Evolutionary conservation across 2,329 filamentous ascomycete species (phyloP), one percentile per base, ranked within the genome.

Genomic region (Pleoardoris graminearum): DNA sequence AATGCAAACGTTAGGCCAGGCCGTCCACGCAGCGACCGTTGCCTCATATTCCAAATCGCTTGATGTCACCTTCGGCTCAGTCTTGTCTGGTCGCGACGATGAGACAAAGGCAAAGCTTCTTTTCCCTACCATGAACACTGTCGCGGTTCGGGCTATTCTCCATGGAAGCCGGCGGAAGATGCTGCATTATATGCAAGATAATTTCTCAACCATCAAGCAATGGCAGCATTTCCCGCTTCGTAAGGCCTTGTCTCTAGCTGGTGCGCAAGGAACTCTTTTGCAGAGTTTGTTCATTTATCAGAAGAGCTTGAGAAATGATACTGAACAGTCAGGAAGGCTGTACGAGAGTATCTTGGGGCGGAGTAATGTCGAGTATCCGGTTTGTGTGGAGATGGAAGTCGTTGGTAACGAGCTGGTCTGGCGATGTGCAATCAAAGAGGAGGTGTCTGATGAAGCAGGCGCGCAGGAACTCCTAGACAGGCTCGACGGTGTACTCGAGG

Each of bases 111-210:
- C 88, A 37, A 72, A 82, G 22, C 73, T 93, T 11, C 79, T 92
- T 66, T 97, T 96, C 63, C 93, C 92, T 0, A 90, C 89, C 0
- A 96, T 97, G 89, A 97, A 96, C 66, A 96, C 92, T 0, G 85
- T 96, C 0, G 83, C 88, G 0, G 79, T 96, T 7, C 82, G 91
- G 10, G 82, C 82, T 1, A 79, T 92, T 2, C 69, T 96, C 2
- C 88, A 94, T 61, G 90, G 90, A 1, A 85, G 80, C 0, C 75
- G 82, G 0, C 58, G 70, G 0, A 80, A 85, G 0, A 86, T 95
- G 74, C 74, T 96, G 23, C 79, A 77, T 11, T 89, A 92, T 64
- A 80, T 91, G 58, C 91, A 96, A 65, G 82, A 86, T 1, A 87
- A 83, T 54, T 82, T 89, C 71, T 78, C 80, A 1, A 80, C 81